A percentile compares a stretch with the other conserved stretches of the same genome.
phyloP scores from a whole-genome alignment of 2,329 filamentous ascomycete genomes.

The Cladosporium colombiae region DNA sequence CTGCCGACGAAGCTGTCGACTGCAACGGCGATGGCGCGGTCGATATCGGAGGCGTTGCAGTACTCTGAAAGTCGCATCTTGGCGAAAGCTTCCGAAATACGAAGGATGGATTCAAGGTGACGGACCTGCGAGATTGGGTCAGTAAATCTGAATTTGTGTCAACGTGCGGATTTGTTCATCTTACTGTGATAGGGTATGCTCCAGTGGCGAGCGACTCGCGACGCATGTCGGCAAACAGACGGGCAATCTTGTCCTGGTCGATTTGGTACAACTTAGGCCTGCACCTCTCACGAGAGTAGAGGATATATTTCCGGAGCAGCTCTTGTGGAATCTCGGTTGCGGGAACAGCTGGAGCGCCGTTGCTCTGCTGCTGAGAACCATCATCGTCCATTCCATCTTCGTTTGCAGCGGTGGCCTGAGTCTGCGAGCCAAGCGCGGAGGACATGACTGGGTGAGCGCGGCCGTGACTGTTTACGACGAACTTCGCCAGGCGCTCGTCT shows the following conservation, averaged over 20 bases:
- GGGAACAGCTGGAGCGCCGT: conserved; percentile 44
- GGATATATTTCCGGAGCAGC: conserved; percentile 90
- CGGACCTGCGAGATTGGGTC: conserved; percentile 66
- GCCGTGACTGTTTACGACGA: conserved; percentile 92
- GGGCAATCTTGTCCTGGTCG: conserved; percentile 93
- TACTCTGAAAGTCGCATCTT: conserved; percentile 99
- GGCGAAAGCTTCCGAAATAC: conserved; percentile 90
- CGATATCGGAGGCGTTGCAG: conserved; percentile 85
- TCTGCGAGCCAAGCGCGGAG: conserved; percentile 35
- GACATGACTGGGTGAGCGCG: conserved; percentile 72
- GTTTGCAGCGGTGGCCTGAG: conserved; percentile 43
- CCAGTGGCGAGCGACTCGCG: conserved; percentile 89
- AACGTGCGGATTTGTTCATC: conserved; percentile 41
- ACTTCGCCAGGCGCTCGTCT: conserved; percentile 89
- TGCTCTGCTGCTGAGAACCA: conserved; percentile 46
- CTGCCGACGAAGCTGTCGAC: conserved; percentile 94
- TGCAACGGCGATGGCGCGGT: conserved; percentile 94
- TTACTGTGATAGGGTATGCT: conserved; percentile 95
- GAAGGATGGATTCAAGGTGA: conserved; percentile 96
- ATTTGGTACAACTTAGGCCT: conserved; percentile 94
- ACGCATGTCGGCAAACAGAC: conserved; percentile 94
- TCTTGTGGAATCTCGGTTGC: conserved; percentile 83
- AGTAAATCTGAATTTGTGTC: conserved; percentile 25
- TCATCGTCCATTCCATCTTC: conserved; percentile 64
- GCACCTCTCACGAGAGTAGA: conserved; percentile 89